phyloP scores from a whole-genome alignment of 768 basidiomycete genomes.

The Tylopilus subfusipes region DNA sequence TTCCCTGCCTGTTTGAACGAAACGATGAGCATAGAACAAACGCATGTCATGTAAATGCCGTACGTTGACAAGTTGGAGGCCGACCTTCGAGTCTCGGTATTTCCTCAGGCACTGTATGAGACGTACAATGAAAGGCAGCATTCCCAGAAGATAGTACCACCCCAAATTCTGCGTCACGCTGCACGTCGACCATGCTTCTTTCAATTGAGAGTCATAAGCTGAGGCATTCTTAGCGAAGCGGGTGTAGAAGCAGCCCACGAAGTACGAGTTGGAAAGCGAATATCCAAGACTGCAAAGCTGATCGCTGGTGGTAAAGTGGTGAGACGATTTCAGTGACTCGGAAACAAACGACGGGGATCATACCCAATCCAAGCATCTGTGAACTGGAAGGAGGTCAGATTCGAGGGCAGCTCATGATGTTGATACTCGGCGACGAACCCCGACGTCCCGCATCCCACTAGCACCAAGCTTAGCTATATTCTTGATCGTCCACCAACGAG shows the following conservation, averaged over 20 bases:
- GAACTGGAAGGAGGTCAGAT: slow-evolving; percentile 45
- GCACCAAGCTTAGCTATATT: slow-evolving; percentile 60
- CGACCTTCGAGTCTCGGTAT: slow-evolving; percentile 69
- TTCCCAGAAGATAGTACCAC: slow-evolving; percentile 52
- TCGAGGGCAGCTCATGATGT: neutral
- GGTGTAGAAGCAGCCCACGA: slow-evolving; percentile 72
- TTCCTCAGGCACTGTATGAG: slow-evolving; percentile 84
- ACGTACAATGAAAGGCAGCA: slow-evolving; percentile 72
- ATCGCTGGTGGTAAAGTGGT: slow-evolving; percentile 45
- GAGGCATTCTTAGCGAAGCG: slow-evolving; percentile 3
- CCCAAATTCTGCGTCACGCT: slow-evolving; percentile 54
- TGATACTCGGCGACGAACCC: slow-evolving; percentile 42
- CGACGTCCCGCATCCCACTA: slow-evolving; percentile 69
- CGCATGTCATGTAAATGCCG: slow-evolving; percentile 17
- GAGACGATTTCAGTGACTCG: neutral
- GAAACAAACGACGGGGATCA: slow-evolving; percentile 15
- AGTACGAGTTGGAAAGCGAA: slow-evolving; percentile 67
- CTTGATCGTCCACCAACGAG: slow-evolving; percentile 77
- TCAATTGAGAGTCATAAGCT: slow-evolving; percentile 34
- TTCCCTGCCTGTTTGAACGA: slow-evolving; percentile 67
- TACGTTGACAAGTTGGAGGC: slow-evolving; percentile 86
- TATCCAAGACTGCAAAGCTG: slow-evolving; percentile 80
- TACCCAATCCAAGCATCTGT: slow-evolving; percentile 90
- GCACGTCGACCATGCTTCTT: slow-evolving; percentile 42
- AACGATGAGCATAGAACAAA: neutral